Conservation (phyloP, 2,329 filamentous ascomycete genomes). For the Trichoderma koningii region DNA sequence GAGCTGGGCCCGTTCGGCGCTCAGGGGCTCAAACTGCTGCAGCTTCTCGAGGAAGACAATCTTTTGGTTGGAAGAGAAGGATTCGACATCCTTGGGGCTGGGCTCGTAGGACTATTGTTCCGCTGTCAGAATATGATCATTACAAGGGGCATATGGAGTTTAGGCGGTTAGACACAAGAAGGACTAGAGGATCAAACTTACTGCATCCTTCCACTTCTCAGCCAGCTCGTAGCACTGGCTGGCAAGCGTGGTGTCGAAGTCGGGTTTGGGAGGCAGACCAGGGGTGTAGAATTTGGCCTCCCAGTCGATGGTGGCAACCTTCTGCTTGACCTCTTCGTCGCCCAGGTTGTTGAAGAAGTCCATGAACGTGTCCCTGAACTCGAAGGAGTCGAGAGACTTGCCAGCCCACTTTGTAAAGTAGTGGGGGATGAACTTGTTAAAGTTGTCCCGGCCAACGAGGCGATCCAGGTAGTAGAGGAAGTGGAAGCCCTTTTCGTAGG, state of each 20-base stretch:
- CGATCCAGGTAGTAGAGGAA: conserved; percentile 91
- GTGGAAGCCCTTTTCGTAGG: conserved; percentile 96
- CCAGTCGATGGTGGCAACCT: conserved; percentile 80
- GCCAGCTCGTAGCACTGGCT: conserved; percentile 83
- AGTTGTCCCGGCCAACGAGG: conserved; percentile 79
- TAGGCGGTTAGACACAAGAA: not conserved
- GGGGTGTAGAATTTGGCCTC: conserved; percentile 85
- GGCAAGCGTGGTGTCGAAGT: conserved; percentile 85
- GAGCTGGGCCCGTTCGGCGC: conserved; percentile 63
- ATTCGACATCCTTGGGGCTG: conserved; percentile 65
- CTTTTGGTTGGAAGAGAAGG: conserved; percentile 82
- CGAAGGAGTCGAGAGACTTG: conserved; percentile 88
- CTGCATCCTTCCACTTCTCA: conserved; percentile 72
- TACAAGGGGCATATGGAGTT: not conserved
- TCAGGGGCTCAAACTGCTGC: conserved; percentile 65
- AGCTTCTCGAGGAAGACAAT: conserved; percentile 87
- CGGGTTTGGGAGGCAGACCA: conserved; percentile 84
- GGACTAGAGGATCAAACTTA: conserved; percentile 38
- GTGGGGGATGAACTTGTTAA: conserved; percentile 92
- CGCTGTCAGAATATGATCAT: not conserved
- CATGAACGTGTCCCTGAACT: conserved; percentile 87
- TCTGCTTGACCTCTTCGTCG: conserved; percentile 64
- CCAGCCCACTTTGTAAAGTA: conserved; percentile 86
- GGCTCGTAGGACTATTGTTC: conserved; percentile 61
- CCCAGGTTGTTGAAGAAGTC: conserved; percentile 73